Base-by-base conservation (phyloP, 139 green algal genomes). In the Parachlorella kessleri region DNA sequence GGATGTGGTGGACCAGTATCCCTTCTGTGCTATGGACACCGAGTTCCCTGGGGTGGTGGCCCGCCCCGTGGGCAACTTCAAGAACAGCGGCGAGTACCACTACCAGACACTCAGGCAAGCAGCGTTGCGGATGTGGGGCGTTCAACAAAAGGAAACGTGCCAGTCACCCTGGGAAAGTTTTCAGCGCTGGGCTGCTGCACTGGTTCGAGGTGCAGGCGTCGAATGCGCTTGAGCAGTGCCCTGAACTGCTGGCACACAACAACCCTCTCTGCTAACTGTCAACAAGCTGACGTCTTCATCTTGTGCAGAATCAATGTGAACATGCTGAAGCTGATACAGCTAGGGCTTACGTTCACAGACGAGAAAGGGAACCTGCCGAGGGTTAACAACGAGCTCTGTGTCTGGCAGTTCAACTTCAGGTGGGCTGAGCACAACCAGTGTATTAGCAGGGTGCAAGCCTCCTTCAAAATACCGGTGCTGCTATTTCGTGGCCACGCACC, bases 351-450 rank as follows among this genome's bases (percentile, higher is more conserved):
- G 37, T 98, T 99, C 84, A 94, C 92, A 2, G 92, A 99, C 79
- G 90, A 84, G 6, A 73, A 97, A 28, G 97, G 97, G 55, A 95
- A 95, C 63, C 86, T 99, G 64, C 96, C 97, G 0, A 63, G 83
- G 6, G 89, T 83, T 67, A 91, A 92, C 72, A 92, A 90, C 3
- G 92, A 99, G 85, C 91, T 96, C 6, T 96, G 91, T 76, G 92
- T 98, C 4, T 99, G 97, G 97, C 97, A 99, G 83, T 99, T 99
- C 85, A 99, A 99, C 84, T 99, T 99, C 87, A 91, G 86, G 86
- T 86, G 70, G 6, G 40, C 30, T n/a, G n/a, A 69, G 24, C 63
- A 8, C 63, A 33, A 18, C 63, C 24, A 36, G 10, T 72, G 35
- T 41, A n/a, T 39, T 63, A 14, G 21, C 39, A 75, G n/a, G n/a